Evolutionary conservation across 2,329 filamentous ascomycete genomes (phyloP).

Genomic region (Clarireedia monteithiana): DNA sequence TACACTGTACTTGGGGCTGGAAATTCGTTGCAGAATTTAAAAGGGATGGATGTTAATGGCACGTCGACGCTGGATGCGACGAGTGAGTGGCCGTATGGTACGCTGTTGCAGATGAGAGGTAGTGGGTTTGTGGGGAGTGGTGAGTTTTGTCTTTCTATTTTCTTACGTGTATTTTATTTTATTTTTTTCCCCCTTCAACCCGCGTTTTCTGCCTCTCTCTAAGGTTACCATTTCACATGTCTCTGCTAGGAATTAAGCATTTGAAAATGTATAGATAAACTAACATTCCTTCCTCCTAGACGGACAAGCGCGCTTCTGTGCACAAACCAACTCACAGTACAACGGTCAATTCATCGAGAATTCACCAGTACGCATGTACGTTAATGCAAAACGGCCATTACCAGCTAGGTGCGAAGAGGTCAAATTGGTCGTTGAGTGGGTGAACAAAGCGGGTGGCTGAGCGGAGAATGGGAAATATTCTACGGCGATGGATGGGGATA

Average conservation of each 20-base stretch:
- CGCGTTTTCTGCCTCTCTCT: too few species aligned
- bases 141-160: neutral
- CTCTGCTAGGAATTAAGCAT: neutral
- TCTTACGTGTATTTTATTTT: neutral
- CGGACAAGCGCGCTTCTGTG: slow-evolving; percentile 1
- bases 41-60: neutral
- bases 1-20: neutral
- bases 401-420: neutral
- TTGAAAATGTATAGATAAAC: neutral
- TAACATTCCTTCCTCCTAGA: neutral
- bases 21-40: neutral
- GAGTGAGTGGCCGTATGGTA: slow-evolving; percentile 3
- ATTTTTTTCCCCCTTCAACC: neutral
- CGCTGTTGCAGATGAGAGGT: neutral
- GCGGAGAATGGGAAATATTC: too few species aligned
- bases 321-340: neutral
- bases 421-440: slow-evolving; percentile 21
- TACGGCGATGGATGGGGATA: too few species aligned
- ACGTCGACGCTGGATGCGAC: neutral
- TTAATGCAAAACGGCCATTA: neutral
- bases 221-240: too few species aligned
- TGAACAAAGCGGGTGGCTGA: slow-evolving; percentile 7
- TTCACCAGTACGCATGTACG: neutral
- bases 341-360: neutral
- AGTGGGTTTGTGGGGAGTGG: slow-evolving; percentile 1